phyloP scores from a whole-genome alignment of 768 basidiomycete genomes.

The Suillus lakei region DNA sequence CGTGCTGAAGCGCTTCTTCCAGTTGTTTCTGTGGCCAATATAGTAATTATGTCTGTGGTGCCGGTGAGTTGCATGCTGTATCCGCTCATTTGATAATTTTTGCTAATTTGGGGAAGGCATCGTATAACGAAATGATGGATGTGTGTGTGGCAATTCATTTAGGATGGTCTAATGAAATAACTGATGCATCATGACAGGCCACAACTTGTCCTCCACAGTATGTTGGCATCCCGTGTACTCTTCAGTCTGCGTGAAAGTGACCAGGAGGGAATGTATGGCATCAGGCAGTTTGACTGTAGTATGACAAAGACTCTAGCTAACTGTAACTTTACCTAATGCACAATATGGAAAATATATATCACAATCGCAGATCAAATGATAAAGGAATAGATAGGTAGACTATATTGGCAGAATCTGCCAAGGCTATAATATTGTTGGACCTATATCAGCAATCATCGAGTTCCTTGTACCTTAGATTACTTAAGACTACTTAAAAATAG shows the following conservation, averaged over 20 bases:
- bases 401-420: too few species aligned
- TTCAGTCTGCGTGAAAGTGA: not conserved
- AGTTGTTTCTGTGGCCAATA: not conserved
- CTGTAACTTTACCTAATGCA: too few species aligned
- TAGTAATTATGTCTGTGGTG: not conserved
- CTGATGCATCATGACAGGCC: not conserved
- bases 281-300: too few species aligned
- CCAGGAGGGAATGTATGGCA: too few species aligned
- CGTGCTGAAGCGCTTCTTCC: not conserved
- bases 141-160: not conserved
- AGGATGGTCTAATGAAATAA: not conserved
- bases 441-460: too few species aligned
- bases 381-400: too few species aligned
- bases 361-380: too few species aligned
- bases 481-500: too few species aligned
- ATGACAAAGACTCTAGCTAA: too few species aligned
- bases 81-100: not conserved
- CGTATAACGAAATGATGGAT: not conserved
- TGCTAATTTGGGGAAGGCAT: not conserved
- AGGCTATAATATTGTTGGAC: too few species aligned
- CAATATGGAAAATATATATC: too few species aligned
- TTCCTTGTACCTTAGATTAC: too few species aligned
- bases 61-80: not conserved
- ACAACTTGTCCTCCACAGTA: not conserved
- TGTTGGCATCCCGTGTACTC: slow-evolving; percentile 2